Percentiles rank a stretch among this genome's conserved stretches.
Conservation (phyloP, 2,329 filamentous ascomycete species). For the Trichophyton rubrum region DNA sequence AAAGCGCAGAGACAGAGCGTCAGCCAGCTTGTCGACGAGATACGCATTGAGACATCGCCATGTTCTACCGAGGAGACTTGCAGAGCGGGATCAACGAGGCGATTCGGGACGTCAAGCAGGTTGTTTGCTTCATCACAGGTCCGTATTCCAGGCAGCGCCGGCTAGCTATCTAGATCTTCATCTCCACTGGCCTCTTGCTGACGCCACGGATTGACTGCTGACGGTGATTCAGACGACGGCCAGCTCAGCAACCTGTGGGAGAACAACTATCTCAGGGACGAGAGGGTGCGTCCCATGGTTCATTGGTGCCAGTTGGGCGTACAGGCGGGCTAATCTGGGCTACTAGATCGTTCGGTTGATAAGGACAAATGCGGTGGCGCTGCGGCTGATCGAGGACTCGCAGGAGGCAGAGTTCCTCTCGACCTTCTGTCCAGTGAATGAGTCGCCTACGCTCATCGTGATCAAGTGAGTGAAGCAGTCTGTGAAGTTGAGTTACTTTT, state of each 20-base stretch:
- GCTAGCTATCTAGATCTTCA: not conserved
- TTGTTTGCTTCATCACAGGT: slow-evolving; percentile 78
- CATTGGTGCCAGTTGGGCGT: not conserved
- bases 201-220: not conserved
- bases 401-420: slow-evolving; percentile 70
- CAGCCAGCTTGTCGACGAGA: too few relatives aligned
- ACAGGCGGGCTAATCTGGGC: not conserved
- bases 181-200: not conserved
- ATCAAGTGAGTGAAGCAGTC: slow-evolving; percentile 47
- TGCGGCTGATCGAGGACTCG: slow-evolving; percentile 60
- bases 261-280: slow-evolving; percentile 47
- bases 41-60: slow-evolving; percentile 23
- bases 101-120: slow-evolving; percentile 60
- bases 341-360: slow-evolving; percentile 47
- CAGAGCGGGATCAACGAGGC: slow-evolving; percentile 70
- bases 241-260: slow-evolving; percentile 45
- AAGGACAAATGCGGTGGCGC: slow-evolving; percentile 50
- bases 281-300: slow-evolving; percentile 26
- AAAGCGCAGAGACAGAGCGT: not conserved
- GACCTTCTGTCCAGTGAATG: slow-evolving; percentile 69
- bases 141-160: slow-evolving; percentile 15
- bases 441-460: slow-evolving; percentile 54
- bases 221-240: slow-evolving; percentile 41
- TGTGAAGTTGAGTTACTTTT: not conserved
- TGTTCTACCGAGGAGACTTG: slow-evolving; percentile 73